These are phyloP conservation scores for Fusarium citri DNA, from an alignment of 2,329 filamentous ascomycete species.

Conservation along the genomic window DNA sequence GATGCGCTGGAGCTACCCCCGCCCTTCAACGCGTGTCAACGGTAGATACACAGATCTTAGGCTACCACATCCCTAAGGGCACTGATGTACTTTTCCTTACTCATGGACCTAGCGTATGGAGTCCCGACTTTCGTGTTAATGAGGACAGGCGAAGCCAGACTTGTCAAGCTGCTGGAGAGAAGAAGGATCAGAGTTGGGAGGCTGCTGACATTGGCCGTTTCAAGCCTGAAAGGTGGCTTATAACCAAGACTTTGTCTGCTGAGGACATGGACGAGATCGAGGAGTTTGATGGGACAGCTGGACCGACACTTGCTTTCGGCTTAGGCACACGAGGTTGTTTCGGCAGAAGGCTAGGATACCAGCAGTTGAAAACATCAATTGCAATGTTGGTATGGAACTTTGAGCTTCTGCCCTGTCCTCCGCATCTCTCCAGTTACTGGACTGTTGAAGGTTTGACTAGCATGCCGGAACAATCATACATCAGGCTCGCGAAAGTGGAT, in stretches of 20 bases:
- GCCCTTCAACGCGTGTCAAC: not conserved
- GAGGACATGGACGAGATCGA: accelerated
- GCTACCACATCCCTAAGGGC: not conserved
- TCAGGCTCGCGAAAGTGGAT: not conserved
- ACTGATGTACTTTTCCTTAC: not conserved
- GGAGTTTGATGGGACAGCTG: not conserved
- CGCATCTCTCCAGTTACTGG: not conserved
- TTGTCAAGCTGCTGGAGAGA: not conserved
- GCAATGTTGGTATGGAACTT: not conserved
- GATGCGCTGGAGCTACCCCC: not conserved
- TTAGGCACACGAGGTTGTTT: not conserved
- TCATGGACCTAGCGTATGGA: not conserved
- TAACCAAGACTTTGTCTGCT: not conserved
- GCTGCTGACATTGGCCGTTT: not conserved
- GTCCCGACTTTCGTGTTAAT: not conserved
- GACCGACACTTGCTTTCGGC: not conserved
- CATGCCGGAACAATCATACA: not conserved
- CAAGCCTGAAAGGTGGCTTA: not conserved
- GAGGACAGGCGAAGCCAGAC: not conserved
- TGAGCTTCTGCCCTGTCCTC: not conserved
- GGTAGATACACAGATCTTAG: not conserved
- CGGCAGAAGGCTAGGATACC: not conserved
- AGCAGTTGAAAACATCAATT: not conserved
- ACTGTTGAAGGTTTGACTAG: not conserved
- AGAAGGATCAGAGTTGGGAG: not conserved